A percentile compares a stretch with the other conserved stretches of the same genome.
These are phyloP conservation scores for Globisporangium heterothallicum DNA, from an alignment of 352 stramenopile species.

Conservation along the genomic window DNA sequence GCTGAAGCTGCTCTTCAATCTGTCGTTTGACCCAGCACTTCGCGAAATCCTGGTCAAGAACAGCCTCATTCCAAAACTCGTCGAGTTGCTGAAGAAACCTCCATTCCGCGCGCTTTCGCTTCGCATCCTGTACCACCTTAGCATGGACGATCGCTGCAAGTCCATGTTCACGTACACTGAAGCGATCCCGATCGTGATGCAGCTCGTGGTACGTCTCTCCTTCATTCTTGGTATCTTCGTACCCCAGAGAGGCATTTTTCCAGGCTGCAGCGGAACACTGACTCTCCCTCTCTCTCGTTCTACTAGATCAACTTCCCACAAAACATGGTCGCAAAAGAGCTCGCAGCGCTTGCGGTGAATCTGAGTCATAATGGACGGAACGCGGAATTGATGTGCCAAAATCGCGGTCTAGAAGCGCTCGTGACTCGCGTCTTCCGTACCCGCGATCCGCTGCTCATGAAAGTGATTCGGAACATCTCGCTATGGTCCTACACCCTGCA, in stretches of 20 bases:
- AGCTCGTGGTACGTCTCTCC: slow-evolving; percentile 66
- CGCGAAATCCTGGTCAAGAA: slow-evolving; percentile 84
- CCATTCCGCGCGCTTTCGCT: slow-evolving; percentile 84
- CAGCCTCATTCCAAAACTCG: slow-evolving; percentile 89
- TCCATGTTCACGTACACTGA: slow-evolving; percentile 94
- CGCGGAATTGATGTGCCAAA: slow-evolving; percentile 88
- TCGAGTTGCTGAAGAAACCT: slow-evolving; percentile 91
- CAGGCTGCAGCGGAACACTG: not conserved
- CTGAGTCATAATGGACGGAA: slow-evolving; percentile 89
- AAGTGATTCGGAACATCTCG: slow-evolving; percentile 90
- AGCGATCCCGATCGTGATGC: slow-evolving; percentile 91
- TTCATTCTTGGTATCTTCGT: not conserved
- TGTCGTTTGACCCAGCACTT: slow-evolving; percentile 90
- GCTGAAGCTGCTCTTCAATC: slow-evolving; percentile 91
- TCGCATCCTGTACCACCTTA: slow-evolving; percentile 93
- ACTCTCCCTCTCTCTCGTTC: not conserved
- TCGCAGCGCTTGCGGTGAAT: slow-evolving; percentile 93
- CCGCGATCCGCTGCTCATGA: slow-evolving; percentile 90
- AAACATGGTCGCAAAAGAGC: slow-evolving; percentile 89
- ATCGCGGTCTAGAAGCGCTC: slow-evolving; percentile 85
- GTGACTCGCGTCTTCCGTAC: slow-evolving; percentile 86
- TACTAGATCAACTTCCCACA: slow-evolving; percentile 88
- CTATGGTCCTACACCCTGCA: slow-evolving; percentile 91
- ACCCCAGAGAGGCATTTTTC: not conserved
- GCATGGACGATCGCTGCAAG: slow-evolving; percentile 92